phyloP scores from a whole-genome alignment of 2,329 filamentous ascomycete species.

The Venturia carpophila region DNA sequence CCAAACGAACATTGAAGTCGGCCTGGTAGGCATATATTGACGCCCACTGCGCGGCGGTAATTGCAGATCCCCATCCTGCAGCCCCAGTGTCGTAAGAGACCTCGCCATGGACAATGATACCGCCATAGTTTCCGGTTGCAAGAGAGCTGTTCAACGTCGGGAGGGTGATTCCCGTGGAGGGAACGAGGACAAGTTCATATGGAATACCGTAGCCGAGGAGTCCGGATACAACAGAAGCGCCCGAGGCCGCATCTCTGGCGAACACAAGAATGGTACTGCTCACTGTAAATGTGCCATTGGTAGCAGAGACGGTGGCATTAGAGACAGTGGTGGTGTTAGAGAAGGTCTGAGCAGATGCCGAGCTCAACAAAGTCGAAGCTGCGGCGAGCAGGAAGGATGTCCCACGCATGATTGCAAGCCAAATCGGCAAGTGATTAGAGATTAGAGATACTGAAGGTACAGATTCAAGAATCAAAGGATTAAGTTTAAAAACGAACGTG shows the following conservation, averaged over 20 bases:
- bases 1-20: conserved; percentile 48
- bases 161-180: conserved; percentile 39
- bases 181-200: conserved; percentile 43
- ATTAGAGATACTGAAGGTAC: neutral
- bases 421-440: neutral
- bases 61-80: conserved; percentile 31
- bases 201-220: conserved; percentile 50
- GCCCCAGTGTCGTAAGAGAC: conserved; percentile 42
- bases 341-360: neutral
- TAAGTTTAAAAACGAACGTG: neutral
- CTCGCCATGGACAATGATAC: conserved; percentile 44
- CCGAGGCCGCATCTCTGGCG: conserved; percentile 39
- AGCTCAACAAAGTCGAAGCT: conserved; percentile 5
- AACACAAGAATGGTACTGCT: conserved; percentile 42
- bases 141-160: conserved; percentile 38
- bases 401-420: neutral
- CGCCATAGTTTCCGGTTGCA: conserved; percentile 45
- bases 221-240: conserved; percentile 40
- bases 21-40: conserved; percentile 46
- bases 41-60: conserved; percentile 46
- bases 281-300: neutral
- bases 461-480: neutral
- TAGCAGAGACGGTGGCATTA: neutral
- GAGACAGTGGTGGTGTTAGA: neutral
- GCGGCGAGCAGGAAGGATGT: conserved; percentile 6